Conservation (phyloP, 2,329 filamentous ascomycete genomes). For the Berkeleyomyces rouxiae region DNA sequence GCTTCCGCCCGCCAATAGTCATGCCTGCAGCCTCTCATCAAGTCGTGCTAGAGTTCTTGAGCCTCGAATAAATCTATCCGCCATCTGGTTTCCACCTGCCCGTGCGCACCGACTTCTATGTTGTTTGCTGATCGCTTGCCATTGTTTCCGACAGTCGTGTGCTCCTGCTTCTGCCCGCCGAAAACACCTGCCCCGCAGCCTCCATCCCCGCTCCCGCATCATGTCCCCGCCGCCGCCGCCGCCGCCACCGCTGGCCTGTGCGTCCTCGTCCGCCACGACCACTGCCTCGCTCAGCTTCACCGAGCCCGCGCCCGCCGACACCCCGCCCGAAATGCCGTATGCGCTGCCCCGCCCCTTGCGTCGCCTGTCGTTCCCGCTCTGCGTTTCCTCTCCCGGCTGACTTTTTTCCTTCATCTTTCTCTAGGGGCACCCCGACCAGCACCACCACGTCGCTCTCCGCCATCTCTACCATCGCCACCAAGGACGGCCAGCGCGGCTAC, state of each 20-base stretch:
- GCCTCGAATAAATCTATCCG: too few relatives aligned
- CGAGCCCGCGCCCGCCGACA: conserved; percentile 45
- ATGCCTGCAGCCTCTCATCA: too few relatives aligned
- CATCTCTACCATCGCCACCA: conserved; percentile 86
- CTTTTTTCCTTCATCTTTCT: not conserved
- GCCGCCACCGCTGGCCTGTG: not conserved
- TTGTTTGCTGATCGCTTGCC: not conserved
- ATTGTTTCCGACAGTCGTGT: not conserved
- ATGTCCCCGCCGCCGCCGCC: not conserved
- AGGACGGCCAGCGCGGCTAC: conserved; percentile 83
- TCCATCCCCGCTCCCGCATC: not conserved
- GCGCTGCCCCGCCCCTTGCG: conserved; percentile 21
- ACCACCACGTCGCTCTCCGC: conserved; percentile 82
- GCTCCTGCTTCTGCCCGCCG: too few relatives aligned
- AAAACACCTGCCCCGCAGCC: too few relatives aligned
- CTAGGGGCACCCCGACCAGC: conserved; percentile 80
- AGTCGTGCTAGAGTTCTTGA: too few relatives aligned
- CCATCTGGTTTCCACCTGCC: too few relatives aligned
- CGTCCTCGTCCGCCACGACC: not conserved
- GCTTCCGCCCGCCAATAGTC: too few relatives aligned
- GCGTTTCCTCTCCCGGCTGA: not conserved
- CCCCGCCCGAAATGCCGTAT: conserved; percentile 80
- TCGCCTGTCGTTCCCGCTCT: not conserved
- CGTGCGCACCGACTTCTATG: too few relatives aligned
- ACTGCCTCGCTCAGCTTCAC: not conserved